Percentiles rank a stretch among this genome's conserved stretches.
phyloP scores from a whole-genome alignment of 306 rosid genomes.

The Ormosia emarginata region DNA sequence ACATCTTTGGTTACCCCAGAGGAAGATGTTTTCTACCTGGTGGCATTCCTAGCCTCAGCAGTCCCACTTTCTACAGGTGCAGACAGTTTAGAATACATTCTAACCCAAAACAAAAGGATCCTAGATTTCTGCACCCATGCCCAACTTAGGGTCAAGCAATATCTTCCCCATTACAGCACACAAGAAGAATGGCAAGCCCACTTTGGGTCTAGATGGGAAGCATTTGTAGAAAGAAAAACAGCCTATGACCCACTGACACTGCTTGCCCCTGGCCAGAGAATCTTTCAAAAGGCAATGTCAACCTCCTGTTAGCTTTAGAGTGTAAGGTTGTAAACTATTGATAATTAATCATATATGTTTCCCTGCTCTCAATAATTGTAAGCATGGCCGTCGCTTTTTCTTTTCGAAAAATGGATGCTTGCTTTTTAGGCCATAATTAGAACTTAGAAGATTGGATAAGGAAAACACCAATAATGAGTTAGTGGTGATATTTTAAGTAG shows the following conservation, averaged over 20 bases:
- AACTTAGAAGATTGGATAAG: background rate
- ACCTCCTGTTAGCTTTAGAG: constrained; percentile 27
- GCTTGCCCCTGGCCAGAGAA: constrained; percentile 90
- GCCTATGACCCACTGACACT: constrained; percentile 84
- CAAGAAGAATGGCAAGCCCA: constrained; percentile 77
- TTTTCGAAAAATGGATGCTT: background rate
- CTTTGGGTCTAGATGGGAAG: constrained; percentile 73
- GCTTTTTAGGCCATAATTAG: constrained; percentile 16
- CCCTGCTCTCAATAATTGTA: constrained; percentile 19
- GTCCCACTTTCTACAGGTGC: constrained; percentile 59
- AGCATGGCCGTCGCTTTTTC: constrained; percentile 15
- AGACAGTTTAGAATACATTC: constrained; percentile 57
- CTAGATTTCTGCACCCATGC: constrained; percentile 51
- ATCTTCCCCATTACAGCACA: constrained; percentile 77
- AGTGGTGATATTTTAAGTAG: constrained; percentile 9
- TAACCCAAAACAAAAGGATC: constrained; percentile 63
- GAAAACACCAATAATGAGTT: constrained; percentile 5
- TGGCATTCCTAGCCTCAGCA: constrained; percentile 81
- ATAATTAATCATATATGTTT: constrained; percentile 4
- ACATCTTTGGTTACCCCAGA: constrained; percentile 86
- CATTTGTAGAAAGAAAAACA: constrained; percentile 56
- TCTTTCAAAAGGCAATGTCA: constrained; percentile 69
- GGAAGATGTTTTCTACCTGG: constrained; percentile 80
- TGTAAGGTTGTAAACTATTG: constrained; percentile 12
- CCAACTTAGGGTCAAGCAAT: constrained; percentile 63